Evolutionary conservation across 2,329 filamentous ascomycete genomes (phyloP).

Genomic region (Zymoseptoria pseudotritici): DNA sequence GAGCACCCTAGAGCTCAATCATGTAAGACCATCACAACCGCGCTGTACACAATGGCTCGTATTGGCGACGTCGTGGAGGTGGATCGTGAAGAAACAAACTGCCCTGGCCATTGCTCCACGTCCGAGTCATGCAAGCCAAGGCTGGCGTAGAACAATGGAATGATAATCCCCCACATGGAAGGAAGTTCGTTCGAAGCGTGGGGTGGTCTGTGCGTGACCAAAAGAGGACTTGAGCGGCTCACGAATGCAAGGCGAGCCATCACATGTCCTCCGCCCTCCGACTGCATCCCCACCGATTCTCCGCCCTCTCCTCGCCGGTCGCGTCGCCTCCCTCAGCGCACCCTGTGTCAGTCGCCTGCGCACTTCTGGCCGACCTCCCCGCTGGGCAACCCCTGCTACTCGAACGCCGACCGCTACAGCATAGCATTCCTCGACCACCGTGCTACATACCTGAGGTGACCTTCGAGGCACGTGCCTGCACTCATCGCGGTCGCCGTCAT

Average conservation of each 20-base stretch:
- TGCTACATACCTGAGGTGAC: neutral
- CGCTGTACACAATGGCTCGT: no score
- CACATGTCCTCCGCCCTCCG: neutral
- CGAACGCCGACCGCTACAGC: neutral
- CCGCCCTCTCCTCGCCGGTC: neutral
- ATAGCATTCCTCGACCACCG: neutral
- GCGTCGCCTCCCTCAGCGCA: constrained; percentile 7
- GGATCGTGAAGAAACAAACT: no score
- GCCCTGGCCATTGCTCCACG: no score
- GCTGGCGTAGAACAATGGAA: no score
- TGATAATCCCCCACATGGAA: no score
- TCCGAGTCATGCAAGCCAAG: no score
- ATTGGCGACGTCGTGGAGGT: no score
- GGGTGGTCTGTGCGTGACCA: no score
- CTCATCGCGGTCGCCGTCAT: constrained; percentile 6
- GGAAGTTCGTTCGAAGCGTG: no score
- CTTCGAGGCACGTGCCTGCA: neutral
- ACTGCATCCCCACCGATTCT: neutral
- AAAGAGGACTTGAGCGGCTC: no score
- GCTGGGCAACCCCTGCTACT: neutral
- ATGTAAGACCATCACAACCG: no score
- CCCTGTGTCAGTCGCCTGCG: constrained; percentile 3
- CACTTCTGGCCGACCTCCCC: neutral
- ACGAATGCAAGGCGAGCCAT: neutral
- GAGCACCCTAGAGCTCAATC: no score